Evolutionary conservation across 495 filamentous ascomycete genomes (phyloP).

Genomic region (Podospora appendiculata): DNA sequence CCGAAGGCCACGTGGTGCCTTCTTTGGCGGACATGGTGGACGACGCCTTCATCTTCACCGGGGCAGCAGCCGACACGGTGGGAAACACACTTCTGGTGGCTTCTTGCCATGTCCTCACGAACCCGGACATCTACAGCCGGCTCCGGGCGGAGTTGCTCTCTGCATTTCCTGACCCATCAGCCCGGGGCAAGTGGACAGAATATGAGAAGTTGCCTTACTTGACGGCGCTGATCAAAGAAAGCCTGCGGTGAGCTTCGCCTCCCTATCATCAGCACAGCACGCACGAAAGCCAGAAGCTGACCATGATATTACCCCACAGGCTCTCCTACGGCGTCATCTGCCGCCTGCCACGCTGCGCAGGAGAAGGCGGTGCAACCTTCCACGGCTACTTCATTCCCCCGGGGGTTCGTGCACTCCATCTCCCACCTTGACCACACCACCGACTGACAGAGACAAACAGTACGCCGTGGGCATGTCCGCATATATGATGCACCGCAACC

Average conservation of each 20-base stretch:
- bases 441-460: conserved; percentile 7
- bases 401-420: not conserved
- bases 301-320: not conserved
- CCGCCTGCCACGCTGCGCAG: conserved; percentile 18
- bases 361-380: conserved; percentile 5
- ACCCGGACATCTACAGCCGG: conserved; percentile 21
- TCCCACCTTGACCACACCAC: not conserved
- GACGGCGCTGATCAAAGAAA: conserved; percentile 24
- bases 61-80: conserved; percentile 33
- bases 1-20: not conserved
- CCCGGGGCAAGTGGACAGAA: conserved; percentile 1
- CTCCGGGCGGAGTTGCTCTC: conserved; percentile 24
- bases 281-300: not conserved
- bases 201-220: conserved; percentile 29
- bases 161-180: conserved; percentile 24
- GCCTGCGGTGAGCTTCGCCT: conserved; percentile 1
- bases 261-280: not conserved
- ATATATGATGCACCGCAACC: conserved; percentile 19
- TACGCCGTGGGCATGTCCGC: conserved; percentile 16
- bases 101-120: conserved; percentile 23
- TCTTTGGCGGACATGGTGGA: not conserved
- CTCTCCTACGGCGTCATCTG: conserved; percentile 13
- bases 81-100: conserved; percentile 31
- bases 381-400: conserved; percentile 5
- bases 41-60: conserved; percentile 4